Conservation (phyloP, 495 filamentous ascomycete genomes). For the Oidiodendron maius region DNA sequence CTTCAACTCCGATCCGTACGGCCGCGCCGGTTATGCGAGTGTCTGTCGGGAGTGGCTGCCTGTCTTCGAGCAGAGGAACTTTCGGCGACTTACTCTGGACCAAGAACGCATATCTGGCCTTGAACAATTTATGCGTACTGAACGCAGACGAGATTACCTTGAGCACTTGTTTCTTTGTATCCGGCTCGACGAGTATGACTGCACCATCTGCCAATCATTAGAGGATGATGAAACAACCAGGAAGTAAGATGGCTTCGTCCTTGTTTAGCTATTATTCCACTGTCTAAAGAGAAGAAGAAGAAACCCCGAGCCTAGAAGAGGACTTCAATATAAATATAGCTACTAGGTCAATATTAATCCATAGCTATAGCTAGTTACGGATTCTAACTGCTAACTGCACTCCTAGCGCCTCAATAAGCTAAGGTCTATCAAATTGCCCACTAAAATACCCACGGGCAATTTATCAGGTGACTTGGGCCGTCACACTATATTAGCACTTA, state of each 20-base stretch:
- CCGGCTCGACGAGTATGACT: constrained; percentile 20
- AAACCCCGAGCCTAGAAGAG: no score
- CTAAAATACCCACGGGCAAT: no score
- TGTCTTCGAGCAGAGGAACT: constrained; percentile 21
- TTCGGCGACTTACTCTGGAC: constrained; percentile 21
- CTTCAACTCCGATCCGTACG: constrained; percentile 17
- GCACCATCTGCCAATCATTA: constrained; percentile 20
- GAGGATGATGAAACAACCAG: constrained; percentile 17
- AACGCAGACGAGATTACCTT: constrained; percentile 17
- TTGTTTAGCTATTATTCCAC: constrained; percentile 15
- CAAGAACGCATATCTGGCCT: constrained; percentile 18
- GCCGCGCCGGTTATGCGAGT: constrained; percentile 16
- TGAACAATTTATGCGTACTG: constrained; percentile 19
- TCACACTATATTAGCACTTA: no score
- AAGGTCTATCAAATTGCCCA: no score
- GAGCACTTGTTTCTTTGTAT: constrained; percentile 19
- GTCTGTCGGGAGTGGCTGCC: constrained; percentile 24
- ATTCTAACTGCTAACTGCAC: no score
- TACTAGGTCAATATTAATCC: no score
- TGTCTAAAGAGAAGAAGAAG: no score
- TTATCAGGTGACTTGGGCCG: no score
- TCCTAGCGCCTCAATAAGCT: no score
- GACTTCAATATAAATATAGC: no score
- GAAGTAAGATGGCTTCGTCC: constrained; percentile 19
- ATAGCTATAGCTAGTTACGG: no score